phyloP scores from a whole-genome alignment of 306 rosid genomes.

The Rosa rugosa region DNA sequence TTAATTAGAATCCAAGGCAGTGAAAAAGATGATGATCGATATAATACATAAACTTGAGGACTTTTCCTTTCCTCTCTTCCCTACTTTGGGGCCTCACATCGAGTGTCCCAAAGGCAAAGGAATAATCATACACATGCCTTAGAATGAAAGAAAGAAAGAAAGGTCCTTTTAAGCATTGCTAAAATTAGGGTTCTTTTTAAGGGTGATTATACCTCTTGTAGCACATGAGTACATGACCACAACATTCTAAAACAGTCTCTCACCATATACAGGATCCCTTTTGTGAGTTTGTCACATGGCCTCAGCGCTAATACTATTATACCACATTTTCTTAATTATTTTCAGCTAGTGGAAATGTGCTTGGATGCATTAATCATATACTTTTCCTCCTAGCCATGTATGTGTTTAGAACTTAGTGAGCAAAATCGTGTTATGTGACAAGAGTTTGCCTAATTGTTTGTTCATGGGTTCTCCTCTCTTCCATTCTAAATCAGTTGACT shows the following conservation, averaged over 20 bases:
- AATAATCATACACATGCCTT: constrained; percentile 25
- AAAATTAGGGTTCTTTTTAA: constrained; percentile 19
- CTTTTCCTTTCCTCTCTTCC: background rate
- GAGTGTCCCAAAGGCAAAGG: constrained; percentile 37
- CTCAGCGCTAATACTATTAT: constrained; percentile 4
- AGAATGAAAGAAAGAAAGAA: constrained; percentile 3
- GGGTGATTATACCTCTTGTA: constrained; percentile 2
- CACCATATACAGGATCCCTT: constrained; percentile 4
- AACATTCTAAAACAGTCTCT: background rate
- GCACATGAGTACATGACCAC: constrained; percentile 18
- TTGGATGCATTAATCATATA: background rate
- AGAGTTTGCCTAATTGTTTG: background rate
- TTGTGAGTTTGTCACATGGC: constrained; percentile 20
- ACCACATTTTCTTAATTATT: background rate
- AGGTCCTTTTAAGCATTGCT: constrained; percentile 6
- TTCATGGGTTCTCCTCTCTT: background rate
- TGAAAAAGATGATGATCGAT: constrained; percentile 24
- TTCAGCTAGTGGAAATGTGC: background rate
- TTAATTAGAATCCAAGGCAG: constrained; percentile 47
- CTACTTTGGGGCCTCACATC: constrained; percentile 32
- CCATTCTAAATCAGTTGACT: background rate
- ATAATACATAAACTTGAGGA: background rate
- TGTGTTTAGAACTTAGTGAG: background rate
- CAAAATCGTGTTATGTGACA: background rate
- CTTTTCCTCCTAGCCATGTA: background rate